Percentiles rank a stretch among this genome's conserved stretches.
Evolutionary conservation across 306 rosid genomes (phyloP).

Genomic region (Nissolia schottii): DNA sequence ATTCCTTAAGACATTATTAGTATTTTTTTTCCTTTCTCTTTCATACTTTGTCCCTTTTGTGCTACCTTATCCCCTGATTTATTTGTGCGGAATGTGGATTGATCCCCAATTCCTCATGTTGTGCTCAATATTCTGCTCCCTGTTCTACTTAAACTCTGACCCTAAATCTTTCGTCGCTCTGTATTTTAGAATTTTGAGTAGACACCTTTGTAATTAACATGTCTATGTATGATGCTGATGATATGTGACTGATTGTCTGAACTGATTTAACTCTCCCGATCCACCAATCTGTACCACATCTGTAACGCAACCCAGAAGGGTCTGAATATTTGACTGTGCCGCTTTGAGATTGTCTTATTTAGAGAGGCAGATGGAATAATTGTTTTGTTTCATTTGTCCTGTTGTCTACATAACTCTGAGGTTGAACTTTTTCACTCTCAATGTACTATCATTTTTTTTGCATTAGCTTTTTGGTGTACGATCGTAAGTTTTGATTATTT

Average conservation of each 20-base stretch:
- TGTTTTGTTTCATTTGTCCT: background rate
- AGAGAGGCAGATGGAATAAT: background rate
- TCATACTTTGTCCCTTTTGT: background rate
- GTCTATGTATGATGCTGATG: background rate
- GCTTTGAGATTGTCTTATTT: background rate
- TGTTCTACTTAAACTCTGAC: background rate
- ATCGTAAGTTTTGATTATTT: conserved; percentile 6
- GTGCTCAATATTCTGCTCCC: background rate
- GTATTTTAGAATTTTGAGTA: background rate
- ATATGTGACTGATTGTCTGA: background rate
- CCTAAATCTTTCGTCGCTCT: background rate
- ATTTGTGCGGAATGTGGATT: background rate
- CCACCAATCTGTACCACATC: background rate
- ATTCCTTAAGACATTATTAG: background rate
- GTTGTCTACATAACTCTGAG: background rate
- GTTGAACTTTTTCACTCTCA: background rate
- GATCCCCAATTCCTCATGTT: background rate
- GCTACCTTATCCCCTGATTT: background rate
- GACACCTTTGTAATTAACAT: background rate
- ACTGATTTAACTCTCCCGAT: background rate
- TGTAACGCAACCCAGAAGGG: background rate
- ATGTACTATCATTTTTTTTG: background rate
- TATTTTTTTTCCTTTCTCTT: background rate
- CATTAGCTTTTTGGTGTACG: background rate
- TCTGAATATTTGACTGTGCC: background rate